Conservation (phyloP, 2,329 filamentous ascomycete species). For the Xylariaceae sp. region DNA sequence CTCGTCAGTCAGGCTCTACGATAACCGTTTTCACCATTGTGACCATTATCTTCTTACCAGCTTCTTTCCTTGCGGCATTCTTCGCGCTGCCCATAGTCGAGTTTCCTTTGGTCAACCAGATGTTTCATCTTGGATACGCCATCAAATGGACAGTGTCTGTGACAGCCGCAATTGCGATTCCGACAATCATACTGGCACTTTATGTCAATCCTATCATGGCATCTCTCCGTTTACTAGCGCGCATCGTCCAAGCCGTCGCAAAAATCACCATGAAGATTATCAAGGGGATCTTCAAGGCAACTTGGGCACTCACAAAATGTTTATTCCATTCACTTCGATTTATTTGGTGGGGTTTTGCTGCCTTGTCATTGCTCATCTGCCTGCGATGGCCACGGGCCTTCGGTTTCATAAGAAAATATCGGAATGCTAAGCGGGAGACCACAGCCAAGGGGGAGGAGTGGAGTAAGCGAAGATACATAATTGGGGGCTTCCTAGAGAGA, state of each 20-base stretch:
- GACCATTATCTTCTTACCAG: neutral
- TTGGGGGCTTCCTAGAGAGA: neutral
- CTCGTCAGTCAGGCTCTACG: neutral
- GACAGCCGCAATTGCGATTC: neutral
- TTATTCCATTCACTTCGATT: neutral
- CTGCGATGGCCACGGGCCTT: neutral
- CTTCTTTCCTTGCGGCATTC: neutral
- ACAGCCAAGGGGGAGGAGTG: neutral
- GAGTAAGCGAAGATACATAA: neutral
- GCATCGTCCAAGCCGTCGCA: neutral
- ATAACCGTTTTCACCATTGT: neutral
- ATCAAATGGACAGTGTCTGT: neutral
- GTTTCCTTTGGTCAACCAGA: neutral
- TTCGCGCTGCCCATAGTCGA: neutral
- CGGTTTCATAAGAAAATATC: neutral
- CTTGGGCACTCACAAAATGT: neutral
- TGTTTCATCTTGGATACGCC: neutral
- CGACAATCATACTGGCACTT: neutral
- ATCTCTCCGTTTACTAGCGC: neutral
- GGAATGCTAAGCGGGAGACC: neutral
- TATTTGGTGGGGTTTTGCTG: neutral
- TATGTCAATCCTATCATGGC: neutral
- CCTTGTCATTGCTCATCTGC: neutral
- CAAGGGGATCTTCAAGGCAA: neutral
- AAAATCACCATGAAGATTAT: neutral